Base-by-base conservation (phyloP, 2,329 filamentous ascomycete genomes). In the Colletotrichum zoysiae region DNA sequence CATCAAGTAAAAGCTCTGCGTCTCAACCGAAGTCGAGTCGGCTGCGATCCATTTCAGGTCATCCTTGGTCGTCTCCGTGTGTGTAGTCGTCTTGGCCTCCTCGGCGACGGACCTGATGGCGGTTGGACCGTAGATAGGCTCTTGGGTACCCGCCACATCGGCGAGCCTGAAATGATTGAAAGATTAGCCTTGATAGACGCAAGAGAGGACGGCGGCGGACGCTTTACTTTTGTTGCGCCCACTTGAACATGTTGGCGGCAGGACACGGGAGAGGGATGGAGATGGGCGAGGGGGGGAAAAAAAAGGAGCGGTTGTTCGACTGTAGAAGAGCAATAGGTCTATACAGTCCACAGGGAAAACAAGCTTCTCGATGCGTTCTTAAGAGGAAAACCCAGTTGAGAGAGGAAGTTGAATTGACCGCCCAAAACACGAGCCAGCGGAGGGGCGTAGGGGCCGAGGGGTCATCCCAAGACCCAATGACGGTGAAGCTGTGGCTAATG, bases 101-200 rank as follows among this genome's bases (percentile, higher is more conserved):
- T 92, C 88, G 75, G 93, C 91, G 75, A 99, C 94, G 30, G 95
- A 92, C 79, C 90, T 92, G 82, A 98, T 94, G 78, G 95, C 95
- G 9, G 91, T 89, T 61, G 95, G 91, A 75, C 96, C 96, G 82
- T 99, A 98, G 84, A 97, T 93, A 80, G 95, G 95, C 87, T 98
- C 95, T 83, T 97, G 93, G 67, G 95, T 98, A 84, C 97, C 95
- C 80, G 95, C 95, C 81, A 97, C 95, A 83, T 95, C 87, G 82
- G 88, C 89, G 83, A 92, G 83, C 82, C 89, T 92, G 77, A 75
- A 68, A 71, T 74, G 59, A 74, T 50, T 75, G 68, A 70, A 57
- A 57, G 26, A 60, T 65, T 65, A 73, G 69, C 58, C 73, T 67
- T 71, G 65, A 71, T 62, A 70, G 26, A 77, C 78, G 77, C 71